These are phyloP conservation scores for Hypoxylon crocopeplum DNA, from an alignment of 495 filamentous ascomycete genomes.

Conservation along the genomic window DNA sequence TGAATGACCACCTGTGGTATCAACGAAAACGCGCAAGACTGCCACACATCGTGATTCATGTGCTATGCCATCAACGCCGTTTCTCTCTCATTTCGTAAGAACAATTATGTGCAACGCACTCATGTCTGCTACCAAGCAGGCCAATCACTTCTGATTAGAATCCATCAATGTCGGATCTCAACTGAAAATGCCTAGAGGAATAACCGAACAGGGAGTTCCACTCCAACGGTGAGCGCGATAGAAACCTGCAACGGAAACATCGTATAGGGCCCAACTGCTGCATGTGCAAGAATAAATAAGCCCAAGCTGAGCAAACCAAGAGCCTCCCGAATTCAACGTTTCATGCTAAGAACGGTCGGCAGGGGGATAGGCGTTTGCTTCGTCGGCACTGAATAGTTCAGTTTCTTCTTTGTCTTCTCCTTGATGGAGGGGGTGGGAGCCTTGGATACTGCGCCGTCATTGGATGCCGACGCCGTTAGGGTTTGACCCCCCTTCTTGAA, in stretches of 20 bases:
- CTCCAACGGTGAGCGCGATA: no score
- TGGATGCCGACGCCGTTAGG: slow-evolving; percentile 9
- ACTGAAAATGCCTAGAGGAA: no score
- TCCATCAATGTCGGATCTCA: no score
- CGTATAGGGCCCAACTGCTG: no score
- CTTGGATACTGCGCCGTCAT: no score
- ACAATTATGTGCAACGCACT: no score
- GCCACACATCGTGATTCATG: neutral
- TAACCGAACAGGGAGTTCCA: no score
- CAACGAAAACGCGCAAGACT: no score
- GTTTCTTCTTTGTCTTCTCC: slow-evolving; percentile 26
- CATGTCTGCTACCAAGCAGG: no score
- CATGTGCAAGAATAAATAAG: neutral
- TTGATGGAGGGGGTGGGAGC: slow-evolving; percentile 12
- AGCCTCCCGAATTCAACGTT: slow-evolving; percentile 17
- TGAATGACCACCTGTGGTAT: slow-evolving; percentile 1
- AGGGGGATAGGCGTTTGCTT: slow-evolving; percentile 51
- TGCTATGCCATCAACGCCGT: neutral
- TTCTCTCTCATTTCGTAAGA: no score
- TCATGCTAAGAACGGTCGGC: slow-evolving; percentile 46
- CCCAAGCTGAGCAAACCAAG: neutral
- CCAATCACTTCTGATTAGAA: no score
- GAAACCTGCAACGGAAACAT: no score
- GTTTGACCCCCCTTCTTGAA: slow-evolving; percentile 5
- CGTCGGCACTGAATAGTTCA: slow-evolving; percentile 16